Conservation (phyloP, 2,329 filamentous ascomycete genomes). For the Penicillium brasilianum region DNA sequence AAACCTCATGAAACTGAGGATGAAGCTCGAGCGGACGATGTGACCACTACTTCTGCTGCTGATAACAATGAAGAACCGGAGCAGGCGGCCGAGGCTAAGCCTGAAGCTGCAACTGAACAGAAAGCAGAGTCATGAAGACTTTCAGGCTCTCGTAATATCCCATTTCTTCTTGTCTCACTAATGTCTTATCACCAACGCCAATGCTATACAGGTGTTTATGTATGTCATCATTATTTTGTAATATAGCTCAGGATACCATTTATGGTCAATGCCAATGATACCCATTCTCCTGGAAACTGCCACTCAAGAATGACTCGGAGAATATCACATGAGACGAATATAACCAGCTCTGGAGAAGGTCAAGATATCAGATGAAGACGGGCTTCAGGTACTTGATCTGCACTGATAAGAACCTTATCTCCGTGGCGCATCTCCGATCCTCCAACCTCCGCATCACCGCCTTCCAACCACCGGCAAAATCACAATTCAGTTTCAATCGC, state of each 20-base stretch:
- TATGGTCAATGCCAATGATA: conserved; percentile 36
- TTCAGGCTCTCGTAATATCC: conserved; percentile 6
- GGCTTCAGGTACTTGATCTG: conserved; percentile 2
- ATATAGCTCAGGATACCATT: conserved; percentile 32
- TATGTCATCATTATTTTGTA: conserved; percentile 26
- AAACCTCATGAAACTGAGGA: background rate
- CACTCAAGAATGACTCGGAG: background rate
- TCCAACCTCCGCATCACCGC: conserved; percentile 5
- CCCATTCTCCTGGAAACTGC: conserved; percentile 24
- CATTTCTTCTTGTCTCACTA: conserved; percentile 7
- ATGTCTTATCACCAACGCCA: conserved; percentile 13
- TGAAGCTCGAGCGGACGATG: conserved; percentile 14
- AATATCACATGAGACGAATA: background rate
- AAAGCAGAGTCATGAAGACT: conserved; percentile 20
- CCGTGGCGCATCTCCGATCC: background rate
- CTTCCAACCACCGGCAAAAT: background rate
- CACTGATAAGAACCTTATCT: conserved; percentile 17
- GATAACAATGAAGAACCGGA: conserved; percentile 20
- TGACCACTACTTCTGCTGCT: conserved; percentile 13
- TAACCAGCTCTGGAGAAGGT: background rate
- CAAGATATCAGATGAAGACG: background rate
- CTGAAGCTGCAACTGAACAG: conserved; percentile 16
- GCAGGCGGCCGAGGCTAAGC: conserved; percentile 12
- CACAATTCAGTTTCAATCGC: conserved; percentile 8
- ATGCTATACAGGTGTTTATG: conserved; percentile 13